Base-by-base conservation (phyloP, 805 yeast species). In the Pichia occidentalis region DNA sequence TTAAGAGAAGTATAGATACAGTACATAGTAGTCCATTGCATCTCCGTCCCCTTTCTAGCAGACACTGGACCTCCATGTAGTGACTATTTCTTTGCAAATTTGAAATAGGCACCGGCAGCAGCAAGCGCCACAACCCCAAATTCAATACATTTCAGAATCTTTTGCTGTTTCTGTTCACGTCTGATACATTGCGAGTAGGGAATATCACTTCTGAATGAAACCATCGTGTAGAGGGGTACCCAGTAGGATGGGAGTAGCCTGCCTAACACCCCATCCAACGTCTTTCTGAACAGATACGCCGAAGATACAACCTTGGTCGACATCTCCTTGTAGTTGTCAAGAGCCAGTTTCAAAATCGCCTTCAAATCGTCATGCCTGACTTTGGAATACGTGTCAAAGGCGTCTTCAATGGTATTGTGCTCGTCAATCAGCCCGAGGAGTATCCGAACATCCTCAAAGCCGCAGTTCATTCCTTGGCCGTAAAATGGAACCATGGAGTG, bases 401-500 rank as follows among this genome's bases (percentile, higher is more conserved):
- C 80, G 6, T 34, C 34, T 1, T 52, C 52, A 21, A 77, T 63
- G 40, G 73, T 63, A 3, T 59, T 42, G 33, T 52, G 26, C 38
- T 57, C 47, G 23, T 69, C 70, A 32, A 71, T 31, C 19, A 79
- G 53, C 30, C 72, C 68, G 62, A 82, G 63, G 36, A 88, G 61
- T 1, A 79, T 75, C 40, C 77, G 65, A 17, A 88, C 88, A 50
- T 90, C 97, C 59, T 88, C 97, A 57, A 88, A 82, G 1, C 97
- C 97, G 55, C 95, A 85, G 58, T 88, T 88, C 90, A 88, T 82
- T 5, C 97, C 97, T 58, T 88, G 97, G 8, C 97, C 97, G 54
- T 87, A 88, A 58, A 88, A 88, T n/a, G 97, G 97, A 5, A 88
- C 97, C 95, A 87, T 88, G 21, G 92, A 77, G 61, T 88, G 97